Evolutionary conservation across 352 stramenopile species (phyloP).

Genomic region (Plasmopara halstedii): DNA sequence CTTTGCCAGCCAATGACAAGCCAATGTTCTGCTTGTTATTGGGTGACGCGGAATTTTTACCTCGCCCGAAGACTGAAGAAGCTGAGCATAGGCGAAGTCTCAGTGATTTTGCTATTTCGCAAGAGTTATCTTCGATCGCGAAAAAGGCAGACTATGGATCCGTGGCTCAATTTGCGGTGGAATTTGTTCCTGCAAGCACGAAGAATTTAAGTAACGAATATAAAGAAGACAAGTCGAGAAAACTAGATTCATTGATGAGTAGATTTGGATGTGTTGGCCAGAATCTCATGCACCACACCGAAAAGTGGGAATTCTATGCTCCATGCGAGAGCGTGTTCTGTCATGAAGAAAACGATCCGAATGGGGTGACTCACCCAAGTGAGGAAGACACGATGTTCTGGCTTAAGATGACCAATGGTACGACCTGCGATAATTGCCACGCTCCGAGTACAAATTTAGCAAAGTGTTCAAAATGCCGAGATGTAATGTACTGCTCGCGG

Average conservation of each 20-base stretch:
- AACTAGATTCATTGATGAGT: conserved; percentile 54
- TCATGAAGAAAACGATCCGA: conserved; percentile 26
- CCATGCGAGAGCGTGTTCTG: conserved; percentile 30
- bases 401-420: conserved; percentile 45
- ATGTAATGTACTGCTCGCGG: conserved; percentile 75
- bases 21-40: conserved; percentile 62
- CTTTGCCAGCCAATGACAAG: conserved; percentile 18
- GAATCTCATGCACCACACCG: conserved; percentile 74
- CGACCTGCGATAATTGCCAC: conserved; percentile 65
- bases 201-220: conserved; percentile 22
- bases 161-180: conserved; percentile 61
- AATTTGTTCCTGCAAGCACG: conserved; percentile 41
- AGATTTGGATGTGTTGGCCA: conserved; percentile 61
- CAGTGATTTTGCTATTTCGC: conserved; percentile 74
- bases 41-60: conserved; percentile 63
- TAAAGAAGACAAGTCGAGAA: conserved; percentile 26
- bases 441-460: conserved; percentile 41
- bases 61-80: conserved; percentile 36
- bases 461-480: conserved; percentile 52
- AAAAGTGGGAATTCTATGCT: conserved; percentile 81
- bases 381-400: conserved; percentile 64
- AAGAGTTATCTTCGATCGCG: conserved; percentile 49
- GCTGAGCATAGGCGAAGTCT: conserved; percentile 49
- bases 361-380: conserved; percentile 34
- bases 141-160: conserved; percentile 36